phyloP scores from a whole-genome alignment of 2,329 filamentous ascomycete genomes.

The Colletotrichum caudatum region DNA sequence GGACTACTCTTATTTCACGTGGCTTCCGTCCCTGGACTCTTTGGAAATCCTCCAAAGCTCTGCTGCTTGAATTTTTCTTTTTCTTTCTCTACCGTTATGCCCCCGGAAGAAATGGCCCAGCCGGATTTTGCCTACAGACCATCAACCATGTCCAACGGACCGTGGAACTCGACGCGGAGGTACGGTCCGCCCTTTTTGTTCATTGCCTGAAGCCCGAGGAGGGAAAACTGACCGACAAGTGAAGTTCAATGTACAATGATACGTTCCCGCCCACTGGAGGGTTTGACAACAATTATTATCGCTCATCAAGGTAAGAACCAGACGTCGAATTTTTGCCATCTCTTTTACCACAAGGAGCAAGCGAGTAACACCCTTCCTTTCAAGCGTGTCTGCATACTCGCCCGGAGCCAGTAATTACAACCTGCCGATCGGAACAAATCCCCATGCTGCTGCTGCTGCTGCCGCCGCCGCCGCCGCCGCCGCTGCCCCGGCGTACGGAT shows the following conservation, averaged over 20 bases:
- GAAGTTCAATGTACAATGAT: conserved; percentile 52
- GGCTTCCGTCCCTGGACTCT: conserved; percentile 37
- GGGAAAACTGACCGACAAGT: conserved; percentile 39
- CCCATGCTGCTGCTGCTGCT: conserved; percentile 54
- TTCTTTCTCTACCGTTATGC: conserved; percentile 48
- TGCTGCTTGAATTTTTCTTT: conserved; percentile 36
- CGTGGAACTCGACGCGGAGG: conserved; percentile 66
- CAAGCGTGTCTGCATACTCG: conserved; percentile 59
- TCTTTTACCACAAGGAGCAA: conserved; percentile 30
- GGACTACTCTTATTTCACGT: conserved; percentile 43
- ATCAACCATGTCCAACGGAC: conserved; percentile 59
- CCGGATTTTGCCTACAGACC: conserved; percentile 62
- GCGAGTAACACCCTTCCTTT: conserved; percentile 51
- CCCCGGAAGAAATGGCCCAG: conserved; percentile 59
- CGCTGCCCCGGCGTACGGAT: conserved; percentile 53
- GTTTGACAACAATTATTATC: conserved; percentile 54
- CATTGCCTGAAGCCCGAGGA: conserved; percentile 23
- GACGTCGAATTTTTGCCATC: conserved; percentile 25
- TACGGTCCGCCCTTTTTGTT: conserved; percentile 54
- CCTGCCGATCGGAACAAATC: conserved; percentile 50
- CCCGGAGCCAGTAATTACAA: conserved; percentile 48
- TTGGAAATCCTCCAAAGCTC: conserved; percentile 24
- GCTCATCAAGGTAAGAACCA: conserved; percentile 54
- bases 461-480: conserved; percentile 55
- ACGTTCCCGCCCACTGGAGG: conserved; percentile 49